Evolutionary conservation across 768 basidiomycete species (phyloP), one percentile per base, ranked within the genome.

Genomic region (Mycena olivaceomarginata): DNA sequence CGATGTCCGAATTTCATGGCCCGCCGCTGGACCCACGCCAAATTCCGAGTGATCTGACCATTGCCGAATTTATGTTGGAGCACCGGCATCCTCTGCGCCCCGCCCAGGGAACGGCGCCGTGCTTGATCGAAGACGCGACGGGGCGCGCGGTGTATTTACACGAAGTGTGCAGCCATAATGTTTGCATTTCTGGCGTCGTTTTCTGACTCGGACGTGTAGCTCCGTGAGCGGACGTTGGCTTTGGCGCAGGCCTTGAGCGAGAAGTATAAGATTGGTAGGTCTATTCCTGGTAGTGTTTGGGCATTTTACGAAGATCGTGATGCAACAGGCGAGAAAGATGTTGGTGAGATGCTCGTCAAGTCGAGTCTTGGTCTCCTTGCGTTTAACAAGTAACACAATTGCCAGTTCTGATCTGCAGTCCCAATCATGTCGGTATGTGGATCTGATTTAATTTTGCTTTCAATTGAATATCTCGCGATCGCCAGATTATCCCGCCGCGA

Each of bases 11-110:
- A 56, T 82, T 87, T 69, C 80, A 81, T 67, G 82, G 79, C 63
- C 64, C 77, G 53, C 70, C 84, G 15, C 80, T 89, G 63, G 46
- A 51, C 22, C 85, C 86, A 13, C 40, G 10, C 67, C 79, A 80
- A 51, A 88, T 92, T 62, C 92, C 92, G 22, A 90, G 92, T 68
- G 83, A 92, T 82, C 80, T 93, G 31, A 91, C 90, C 6, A 81
- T 92, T 2, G 87, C 91, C 0, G 90, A 92, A 75, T 93, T 93
- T 77, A 87, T 93, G 82, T 84, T 93, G 39, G 89, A 92, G 74
- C 85, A 85, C 31, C 82, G 87, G 57, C 91, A 91, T 69, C 85
- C 87, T 1, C 74, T 89, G 53, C 85, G 85, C n/a, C 89, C 91
- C 0, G 69, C 75, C 2, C 86, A 89, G 37, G 83, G 80, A 7